phyloP scores from a whole-genome alignment of 139 green algal genomes.

The Monoraphidium neglectum region DNA sequence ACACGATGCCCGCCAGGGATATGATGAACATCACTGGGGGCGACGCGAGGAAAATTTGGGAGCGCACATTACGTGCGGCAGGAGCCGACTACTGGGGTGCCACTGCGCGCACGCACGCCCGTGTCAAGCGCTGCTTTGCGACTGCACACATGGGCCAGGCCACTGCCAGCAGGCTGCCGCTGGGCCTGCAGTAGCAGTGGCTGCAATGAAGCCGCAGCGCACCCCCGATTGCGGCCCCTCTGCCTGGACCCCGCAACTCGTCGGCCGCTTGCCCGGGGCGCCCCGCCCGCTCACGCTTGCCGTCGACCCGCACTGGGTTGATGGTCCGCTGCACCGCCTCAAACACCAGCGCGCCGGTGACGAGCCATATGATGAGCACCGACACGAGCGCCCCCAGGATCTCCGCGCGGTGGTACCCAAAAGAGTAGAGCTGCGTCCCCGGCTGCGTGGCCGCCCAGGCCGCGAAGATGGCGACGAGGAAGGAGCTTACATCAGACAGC shows the following conservation, averaged over 20 bases:
- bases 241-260: too few species aligned
- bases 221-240: too few species aligned
- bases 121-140: too few species aligned
- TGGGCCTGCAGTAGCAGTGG: too few species aligned
- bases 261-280: too few species aligned
- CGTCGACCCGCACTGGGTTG: conserved; percentile 68
- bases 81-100: too few species aligned
- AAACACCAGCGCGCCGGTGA: conserved; percentile 88
- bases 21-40: conserved; percentile 88
- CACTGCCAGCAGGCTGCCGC: too few species aligned
- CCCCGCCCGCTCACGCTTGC: conserved; percentile 59
- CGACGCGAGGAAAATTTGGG: too few species aligned
- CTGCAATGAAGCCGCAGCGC: too few species aligned
- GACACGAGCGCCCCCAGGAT: conserved; percentile 89
- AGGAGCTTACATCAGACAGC: conserved; percentile 89
- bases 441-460: conserved; percentile 44
- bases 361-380: conserved; percentile 85
- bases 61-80: too few species aligned
- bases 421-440: conserved; percentile 57
- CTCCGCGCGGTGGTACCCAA: conserved; percentile 92
- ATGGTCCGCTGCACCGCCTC: conserved; percentile 81
- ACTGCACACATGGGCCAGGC: too few species aligned
- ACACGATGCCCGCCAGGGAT: conserved; percentile 69
- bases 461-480: conserved; percentile 83
- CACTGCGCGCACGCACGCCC: too few species aligned